Evolutionary conservation across 75 land plant genomes (phyloP), one percentile per base, ranked within the genome.

Genomic region (Isoetes taiwanensis): DNA sequence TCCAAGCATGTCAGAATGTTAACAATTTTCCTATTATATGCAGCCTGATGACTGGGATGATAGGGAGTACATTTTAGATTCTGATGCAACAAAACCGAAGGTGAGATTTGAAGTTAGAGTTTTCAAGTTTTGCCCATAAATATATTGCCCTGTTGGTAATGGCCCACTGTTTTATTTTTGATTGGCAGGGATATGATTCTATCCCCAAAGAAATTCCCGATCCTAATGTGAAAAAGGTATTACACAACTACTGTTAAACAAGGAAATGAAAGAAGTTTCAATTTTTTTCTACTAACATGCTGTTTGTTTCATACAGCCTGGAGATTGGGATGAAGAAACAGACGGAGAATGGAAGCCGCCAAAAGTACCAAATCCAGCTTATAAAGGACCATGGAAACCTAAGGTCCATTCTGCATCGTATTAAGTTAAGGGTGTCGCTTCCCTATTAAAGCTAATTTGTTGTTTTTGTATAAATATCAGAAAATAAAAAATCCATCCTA

Each of bases 311-410:
- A 6, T 19, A 46, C 50, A 46, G 50, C 50, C 50, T 8, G 50
- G 23, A 6, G n/a, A 46, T 23, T 46, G 50, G 50, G 16, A 37
- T 37, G 38, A 37, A 37, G 38, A 37, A 9, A 14, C 9, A 37
- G 11, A 37, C 14, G 38, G 38, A 37, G 38, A 9, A 23, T 46
- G 50, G 50, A 46, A 46, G 23, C 12, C 16, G 4, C 50, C 50
- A 46, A 46, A 8, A 6, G 16, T 46, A 4, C 50, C 50, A 6
- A 46, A 46, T 46, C 50, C 50, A 6, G 50, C 50, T 6, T 46
- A 46, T 46, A 46, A n/a, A 46, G 50, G 50, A 46, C 50, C 50
- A 46, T 46, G 50, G 50, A 46, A 46, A 16, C 50, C 50, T 6
- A 46, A 46, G 16, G n/a, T 46, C 16, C 14, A 9, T 9, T 37